phyloP scores from a whole-genome alignment of 352 stramenopile species.

The Globisporangium lucens region DNA sequence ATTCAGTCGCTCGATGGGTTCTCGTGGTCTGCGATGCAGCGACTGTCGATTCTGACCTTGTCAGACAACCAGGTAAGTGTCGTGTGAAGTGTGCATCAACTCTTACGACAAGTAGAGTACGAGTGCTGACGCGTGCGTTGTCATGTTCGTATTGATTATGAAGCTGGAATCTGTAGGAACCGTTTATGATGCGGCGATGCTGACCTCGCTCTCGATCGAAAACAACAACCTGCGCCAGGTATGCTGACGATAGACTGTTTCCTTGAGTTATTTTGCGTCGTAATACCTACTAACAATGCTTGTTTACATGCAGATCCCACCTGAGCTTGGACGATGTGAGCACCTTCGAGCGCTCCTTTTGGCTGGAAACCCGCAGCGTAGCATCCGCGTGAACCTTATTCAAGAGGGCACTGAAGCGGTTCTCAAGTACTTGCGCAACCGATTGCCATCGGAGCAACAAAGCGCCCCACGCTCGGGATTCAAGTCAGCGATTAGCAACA shows the following conservation, averaged over 20 bases:
- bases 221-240: slow-evolving; percentile 84
- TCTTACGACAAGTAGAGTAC: neutral
- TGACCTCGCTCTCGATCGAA: slow-evolving; percentile 74
- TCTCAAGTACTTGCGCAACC: slow-evolving; percentile 68
- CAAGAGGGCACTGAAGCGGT: slow-evolving; percentile 69
- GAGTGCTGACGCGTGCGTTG: neutral
- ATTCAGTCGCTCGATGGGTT: slow-evolving; percentile 51
- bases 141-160: slow-evolving; percentile 4
- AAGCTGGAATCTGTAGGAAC: slow-evolving; percentile 61
- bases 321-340: slow-evolving; percentile 51
- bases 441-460: slow-evolving; percentile 32
- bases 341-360: slow-evolving; percentile 63
- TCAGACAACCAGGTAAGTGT: slow-evolving; percentile 61
- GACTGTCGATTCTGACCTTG: slow-evolving; percentile 62
- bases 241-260: neutral
- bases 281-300: neutral
- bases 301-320: slow-evolving; percentile 47
- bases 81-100: neutral
- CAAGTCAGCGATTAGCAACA: neutral
- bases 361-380: slow-evolving; percentile 72
- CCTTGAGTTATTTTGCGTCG: neutral
- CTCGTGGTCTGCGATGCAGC: slow-evolving; percentile 52
- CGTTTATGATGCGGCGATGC: slow-evolving; percentile 49
- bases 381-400: slow-evolving; percentile 61
- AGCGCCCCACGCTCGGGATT: neutral